Conservation (phyloP, 2,329 filamentous ascomycete genomes). For the Microdochium trichocladiopsis region DNA sequence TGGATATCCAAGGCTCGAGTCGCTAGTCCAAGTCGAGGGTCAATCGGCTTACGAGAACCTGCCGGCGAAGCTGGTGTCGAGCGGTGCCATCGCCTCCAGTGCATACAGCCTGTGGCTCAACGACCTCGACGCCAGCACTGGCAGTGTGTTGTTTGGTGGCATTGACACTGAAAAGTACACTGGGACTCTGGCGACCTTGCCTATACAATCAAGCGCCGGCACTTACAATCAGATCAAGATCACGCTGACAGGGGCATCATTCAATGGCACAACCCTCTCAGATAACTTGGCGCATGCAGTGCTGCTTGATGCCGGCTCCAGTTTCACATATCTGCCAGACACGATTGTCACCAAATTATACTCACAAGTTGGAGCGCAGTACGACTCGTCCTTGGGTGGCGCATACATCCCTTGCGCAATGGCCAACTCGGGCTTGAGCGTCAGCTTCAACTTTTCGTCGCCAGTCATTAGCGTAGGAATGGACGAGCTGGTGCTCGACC, state of each 20-base stretch:
- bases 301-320: constrained; percentile 65
- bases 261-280: constrained; percentile 35
- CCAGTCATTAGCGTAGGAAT: constrained; percentile 48
- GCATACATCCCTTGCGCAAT: constrained; percentile 58
- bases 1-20: constrained; percentile 75
- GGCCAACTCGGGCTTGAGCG: constrained; percentile 32
- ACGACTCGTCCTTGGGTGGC: constrained; percentile 40
- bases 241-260: constrained; percentile 53
- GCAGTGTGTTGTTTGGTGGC: constrained; percentile 68
- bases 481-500: constrained; percentile 51
- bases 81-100: constrained; percentile 55
- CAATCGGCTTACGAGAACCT: constrained; percentile 58
- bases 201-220: constrained; percentile 49
- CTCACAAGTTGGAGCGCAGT: constrained; percentile 35
- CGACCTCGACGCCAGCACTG: constrained; percentile 57
- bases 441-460: constrained; percentile 49
- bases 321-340: constrained; percentile 60
- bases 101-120: constrained; percentile 73
- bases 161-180: constrained; percentile 60
- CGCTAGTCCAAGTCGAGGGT: constrained; percentile 53
- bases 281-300: constrained; percentile 49
- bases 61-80: constrained; percentile 54
- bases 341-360: constrained; percentile 36
- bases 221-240: constrained; percentile 59
- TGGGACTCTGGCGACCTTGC: constrained; percentile 58